Evolutionary conservation across 306 rosid genomes (phyloP).

Genomic region (Geum urbanum): DNA sequence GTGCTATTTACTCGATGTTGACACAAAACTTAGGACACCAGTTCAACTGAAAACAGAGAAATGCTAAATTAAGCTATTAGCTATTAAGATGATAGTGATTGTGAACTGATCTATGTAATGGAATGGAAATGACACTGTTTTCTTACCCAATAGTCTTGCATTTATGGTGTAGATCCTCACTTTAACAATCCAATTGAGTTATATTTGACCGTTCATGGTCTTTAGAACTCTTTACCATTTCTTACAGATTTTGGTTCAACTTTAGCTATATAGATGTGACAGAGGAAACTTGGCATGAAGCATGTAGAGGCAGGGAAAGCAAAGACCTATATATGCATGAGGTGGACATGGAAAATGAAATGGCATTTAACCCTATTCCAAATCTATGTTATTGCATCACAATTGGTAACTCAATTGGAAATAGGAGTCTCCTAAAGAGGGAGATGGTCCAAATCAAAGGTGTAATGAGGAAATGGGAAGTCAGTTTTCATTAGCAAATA

Average conservation of each 20-base stretch:
- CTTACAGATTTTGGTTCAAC: not conserved
- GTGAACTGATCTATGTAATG: not conserved
- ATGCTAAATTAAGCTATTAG: not conserved
- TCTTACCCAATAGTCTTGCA: not conserved
- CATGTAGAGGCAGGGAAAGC: conserved; percentile 20
- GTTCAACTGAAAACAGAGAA: not conserved
- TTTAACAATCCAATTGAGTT: too few relatives aligned
- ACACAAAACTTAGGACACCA: not conserved
- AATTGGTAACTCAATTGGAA: conserved; percentile 19
- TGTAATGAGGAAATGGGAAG: not conserved
- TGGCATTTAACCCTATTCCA: conserved; percentile 25
- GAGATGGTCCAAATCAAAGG: conserved; percentile 11
- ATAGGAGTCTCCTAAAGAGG: not conserved
- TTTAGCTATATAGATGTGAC: conserved; percentile 3
- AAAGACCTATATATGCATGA: conserved; percentile 16
- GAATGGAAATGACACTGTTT: not conserved
- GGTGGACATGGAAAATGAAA: conserved; percentile 19
- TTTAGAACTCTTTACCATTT: not conserved
- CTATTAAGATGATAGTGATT: conserved; percentile 1
- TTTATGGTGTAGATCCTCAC: not conserved
- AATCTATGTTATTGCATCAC: conserved; percentile 19
- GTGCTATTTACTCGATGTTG: not conserved
- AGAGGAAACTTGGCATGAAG: conserved; percentile 12
- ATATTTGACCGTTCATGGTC: too few relatives aligned
- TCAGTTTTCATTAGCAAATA: conserved; percentile 14